Base-by-base conservation (phyloP, 164 flowering plant genomes). In the Liquidambar formosana region DNA sequence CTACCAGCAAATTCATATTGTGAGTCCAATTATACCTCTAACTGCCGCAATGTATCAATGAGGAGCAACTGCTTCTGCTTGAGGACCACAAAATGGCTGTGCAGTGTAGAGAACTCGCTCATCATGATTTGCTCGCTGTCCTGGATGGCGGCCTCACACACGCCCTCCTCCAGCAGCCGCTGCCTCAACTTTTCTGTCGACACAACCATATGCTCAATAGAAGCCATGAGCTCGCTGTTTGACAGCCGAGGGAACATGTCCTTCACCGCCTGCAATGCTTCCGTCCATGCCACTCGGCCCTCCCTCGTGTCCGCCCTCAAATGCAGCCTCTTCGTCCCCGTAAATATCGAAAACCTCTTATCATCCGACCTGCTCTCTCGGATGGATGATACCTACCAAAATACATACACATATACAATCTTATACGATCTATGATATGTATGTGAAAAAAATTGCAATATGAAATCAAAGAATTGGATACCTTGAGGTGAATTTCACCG, bases 401-500 rank as follows among this genome's bases (percentile, higher is more conserved):
- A 33, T 61, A 33, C 41, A 33, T 33, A 33, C 41, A 33, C 41
- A 33, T 2, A 33, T 6, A 33, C 41, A 33, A 33, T 33, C 41
- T n/a, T 2, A 33, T 33, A 33, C 41, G n/a, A n/a, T n/a, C n/a
- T n/a, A n/a, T n/a, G n/a, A n/a, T n/a, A n/a, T n/a, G n/a, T n/a
- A n/a, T n/a, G n/a, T n/a, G n/a, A n/a, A n/a, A n/a, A n/a, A 33
- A 33, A 33, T 33, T 33, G 6, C 41, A 6, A 33, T 33, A 33
- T 33, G 41, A 33, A 33, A 33, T 33, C 4, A 33, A 6, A 33
- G 6, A 33, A 2, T 33, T 33, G 4, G 41, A 33, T 33, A 85
- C 90, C 88, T 86, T 86, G 52, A 86, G 87, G 61, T 86, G 90
- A 56, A 86, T 61, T 75, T 86, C 97, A 12, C 99, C 99, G 69